Base-by-base conservation (phyloP, 441 rosid species). In the Populus hybrid region DNA sequence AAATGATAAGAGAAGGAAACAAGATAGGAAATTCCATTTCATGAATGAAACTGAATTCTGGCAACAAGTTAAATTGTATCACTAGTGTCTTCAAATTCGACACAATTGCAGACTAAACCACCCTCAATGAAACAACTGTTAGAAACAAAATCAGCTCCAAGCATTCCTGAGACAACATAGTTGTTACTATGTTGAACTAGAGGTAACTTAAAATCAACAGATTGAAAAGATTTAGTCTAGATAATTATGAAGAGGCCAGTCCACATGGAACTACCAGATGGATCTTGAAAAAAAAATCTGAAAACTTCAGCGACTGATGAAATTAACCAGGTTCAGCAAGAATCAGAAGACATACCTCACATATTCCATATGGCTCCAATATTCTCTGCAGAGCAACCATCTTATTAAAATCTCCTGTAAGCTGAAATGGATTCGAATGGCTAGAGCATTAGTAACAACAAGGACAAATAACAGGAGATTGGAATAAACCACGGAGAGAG, bases 301-400 rank as follows among this genome's bases (percentile, higher is more conserved):
- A n/a, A 1, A 61, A 11, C 23, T 61, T 61, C 28, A 10, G 66
- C 11, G 6, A 61, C 66, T 61, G 23, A 23, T 21, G 26, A 61
- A 21, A 61, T 61, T 21, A 61, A 61, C 28, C 26, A 21, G 18
- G 57, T 59, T 59, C 38, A 30, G 67, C 30, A 75, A 64, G 57
- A 75, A 77, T 71, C 20, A 72, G 12, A 61, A 75, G 36, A 89
- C 86, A 1, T 72, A 93, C 97, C 96, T 93, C 97, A 24, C 97
- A 93, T 69, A 93, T 93, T 74, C 98, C 98, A 67, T 85, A 93
- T 18, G 94, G 96, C 80, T 93, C 98, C 81, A 93, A 81, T 79
- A 89, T 73, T 85, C 92, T 90, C 82, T 90, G 97, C 73, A 93
- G 76, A 6, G 96, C 97, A 67, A 90, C 93, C 96, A 90, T 91